Evolutionary conservation across 371 early-diverging fungal species (phyloP), one percentile per base, ranked within the genome.

Genomic region (Mortierella sp.): DNA sequence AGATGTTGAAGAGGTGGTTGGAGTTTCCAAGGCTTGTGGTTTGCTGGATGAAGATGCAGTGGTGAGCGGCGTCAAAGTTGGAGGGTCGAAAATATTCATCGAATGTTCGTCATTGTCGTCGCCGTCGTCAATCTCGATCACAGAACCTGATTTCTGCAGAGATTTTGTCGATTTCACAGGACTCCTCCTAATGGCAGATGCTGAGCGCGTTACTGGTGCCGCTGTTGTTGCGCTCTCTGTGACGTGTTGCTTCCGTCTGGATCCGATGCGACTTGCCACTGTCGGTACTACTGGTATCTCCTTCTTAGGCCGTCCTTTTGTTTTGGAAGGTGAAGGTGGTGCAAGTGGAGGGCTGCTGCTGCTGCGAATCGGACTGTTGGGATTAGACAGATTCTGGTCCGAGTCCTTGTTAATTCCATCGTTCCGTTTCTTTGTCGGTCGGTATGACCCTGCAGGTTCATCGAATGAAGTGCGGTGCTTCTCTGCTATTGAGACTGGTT

Each of bases 121-220:
- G 19, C 65, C 73, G 3, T 65, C 65, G 24, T 68, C 73, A 14
- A 73, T 43, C 6, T 71, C 52, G 64, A 77, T 77, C 19, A 77
- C 72, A 8, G 64, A 31, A 2, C 37, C 50, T 8, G 52, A 26
- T 22, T 47, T 66, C 26, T 3, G 45, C 14, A 31, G 7, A 4
- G 47, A 22, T 48, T 8, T 39, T 47, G 13, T 45, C 19, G 16
- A 1, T 43, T 41, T 31, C 19, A 8, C 19, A 1, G 52, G 4
- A 13, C 58, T 31, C 29, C 34, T 55, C 22, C 13, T 13, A 8
- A 37, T 29, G 16, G 71, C 31, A 9, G 29, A 16, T 39, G 64
- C 22, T n/a, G 16, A 6, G 0, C 24, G 16, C n/a, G n/a, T n/a
- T n/a, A n/a, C n/a, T n/a, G 72, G 13, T 4, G 37, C 11, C 13